Percentiles rank a stretch among this genome's conserved stretches.
Conservation (phyloP, 768 basidiomycete genomes). For the Dentipellis sp. region DNA sequence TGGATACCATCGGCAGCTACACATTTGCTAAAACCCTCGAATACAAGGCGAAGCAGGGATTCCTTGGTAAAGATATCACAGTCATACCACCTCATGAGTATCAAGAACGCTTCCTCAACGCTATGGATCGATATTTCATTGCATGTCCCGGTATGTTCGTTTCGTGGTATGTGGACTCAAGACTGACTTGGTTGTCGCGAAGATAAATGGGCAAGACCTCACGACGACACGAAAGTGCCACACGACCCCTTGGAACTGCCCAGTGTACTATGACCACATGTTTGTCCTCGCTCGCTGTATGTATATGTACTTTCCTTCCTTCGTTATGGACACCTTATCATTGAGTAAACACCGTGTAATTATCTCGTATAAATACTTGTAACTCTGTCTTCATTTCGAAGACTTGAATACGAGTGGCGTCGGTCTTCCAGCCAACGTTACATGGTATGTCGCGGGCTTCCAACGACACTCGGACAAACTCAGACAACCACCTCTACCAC, state of each 20-base stretch:
- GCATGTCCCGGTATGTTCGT: conserved; percentile 56
- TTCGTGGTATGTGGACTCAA: too few species aligned
- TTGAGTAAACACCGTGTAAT: too few species aligned
- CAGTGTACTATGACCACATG: conserved; percentile 21
- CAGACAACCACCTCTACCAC: too few species aligned
- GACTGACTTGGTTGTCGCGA: neutral
- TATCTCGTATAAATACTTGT: too few species aligned
- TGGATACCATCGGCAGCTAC: conserved; percentile 83
- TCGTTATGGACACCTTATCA: too few species aligned
- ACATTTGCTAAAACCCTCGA: conserved; percentile 82
- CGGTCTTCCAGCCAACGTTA: too few species aligned
- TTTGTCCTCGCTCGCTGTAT: neutral
- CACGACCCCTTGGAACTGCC: conserved; percentile 21
- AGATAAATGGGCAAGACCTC: conserved; percentile 29
- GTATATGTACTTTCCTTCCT: too few species aligned
- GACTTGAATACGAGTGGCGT: too few species aligned
- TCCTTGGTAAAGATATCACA: conserved; percentile 57
- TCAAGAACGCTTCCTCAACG: conserved; percentile 63
- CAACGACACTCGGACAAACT: too few species aligned
- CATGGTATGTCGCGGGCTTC: too few species aligned
- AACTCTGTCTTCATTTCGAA: too few species aligned
- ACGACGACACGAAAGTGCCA: conserved; percentile 21
- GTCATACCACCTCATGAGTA: conserved; percentile 77
- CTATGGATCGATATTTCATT: conserved; percentile 67
- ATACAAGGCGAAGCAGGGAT: conserved; percentile 72